These are phyloP conservation scores for Amoebophrya sp. DNA, from an alignment of 169 alveolate genomes.

Conservation along the genomic window DNA sequence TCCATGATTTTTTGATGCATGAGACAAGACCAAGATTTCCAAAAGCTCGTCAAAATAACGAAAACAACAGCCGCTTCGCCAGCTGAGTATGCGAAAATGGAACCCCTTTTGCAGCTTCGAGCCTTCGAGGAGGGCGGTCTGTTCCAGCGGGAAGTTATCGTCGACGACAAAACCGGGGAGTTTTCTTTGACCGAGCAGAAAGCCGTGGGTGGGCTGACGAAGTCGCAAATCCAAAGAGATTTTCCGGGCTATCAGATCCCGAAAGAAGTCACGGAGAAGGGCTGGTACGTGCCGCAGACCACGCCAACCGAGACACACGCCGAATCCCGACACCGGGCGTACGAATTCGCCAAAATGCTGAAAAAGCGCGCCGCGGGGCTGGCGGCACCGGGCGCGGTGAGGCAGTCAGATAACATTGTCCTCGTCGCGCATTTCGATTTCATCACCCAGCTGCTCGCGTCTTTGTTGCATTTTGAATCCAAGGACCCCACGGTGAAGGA, in stretches of 20 bases:
- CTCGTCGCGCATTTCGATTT: neutral
- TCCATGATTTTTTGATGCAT: too few relatives aligned
- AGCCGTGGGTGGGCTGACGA: neutral
- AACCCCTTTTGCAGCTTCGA: neutral
- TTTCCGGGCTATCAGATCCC: neutral
- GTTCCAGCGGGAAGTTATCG: neutral
- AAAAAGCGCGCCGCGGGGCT: neutral
- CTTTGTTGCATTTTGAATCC: neutral
- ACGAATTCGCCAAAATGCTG: neutral
- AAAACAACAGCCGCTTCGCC: too few relatives aligned
- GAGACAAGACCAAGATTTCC: too few relatives aligned
- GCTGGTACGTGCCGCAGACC: neutral
- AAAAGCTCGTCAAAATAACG: too few relatives aligned
- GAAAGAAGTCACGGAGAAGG: neutral
- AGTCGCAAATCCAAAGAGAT: neutral
- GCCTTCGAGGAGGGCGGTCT: neutral
- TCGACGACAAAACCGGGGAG: neutral
- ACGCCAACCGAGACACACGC: neutral
- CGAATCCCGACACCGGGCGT: neutral
- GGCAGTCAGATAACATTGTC: neutral
- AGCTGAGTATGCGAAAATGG: too few relatives aligned
- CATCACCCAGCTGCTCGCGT: neutral
- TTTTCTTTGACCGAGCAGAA: neutral
- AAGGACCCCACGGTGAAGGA: neutral
- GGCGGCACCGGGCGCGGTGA: neutral